These are phyloP conservation scores for Aspergillus ibericus DNA, from an alignment of 2,329 filamentous ascomycete genomes.

Conservation along the genomic window DNA sequence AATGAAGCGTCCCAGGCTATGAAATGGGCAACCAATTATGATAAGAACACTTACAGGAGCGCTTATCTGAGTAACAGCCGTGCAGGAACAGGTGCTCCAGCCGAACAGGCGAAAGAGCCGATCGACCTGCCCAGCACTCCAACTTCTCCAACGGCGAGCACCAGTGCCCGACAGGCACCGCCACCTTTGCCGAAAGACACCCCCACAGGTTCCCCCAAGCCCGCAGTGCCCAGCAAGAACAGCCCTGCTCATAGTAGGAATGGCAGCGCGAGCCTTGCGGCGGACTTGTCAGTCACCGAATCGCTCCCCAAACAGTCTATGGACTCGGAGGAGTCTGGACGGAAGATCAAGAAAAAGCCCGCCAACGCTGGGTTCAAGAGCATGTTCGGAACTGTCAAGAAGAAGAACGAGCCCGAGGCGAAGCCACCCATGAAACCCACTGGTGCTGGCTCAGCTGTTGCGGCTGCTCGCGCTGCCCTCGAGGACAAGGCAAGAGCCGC, in stretches of 20 bases:
- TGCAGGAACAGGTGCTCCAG: constrained; percentile 66
- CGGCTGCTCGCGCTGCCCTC: constrained; percentile 45
- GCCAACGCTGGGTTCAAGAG: constrained; percentile 45
- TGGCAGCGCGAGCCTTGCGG: constrained; percentile 19
- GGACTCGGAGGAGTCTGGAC: constrained; percentile 35
- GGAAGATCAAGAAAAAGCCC: constrained; percentile 48
- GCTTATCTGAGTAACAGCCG: constrained; percentile 77
- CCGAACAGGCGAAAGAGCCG: constrained; percentile 43
- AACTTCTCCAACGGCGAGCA: constrained; percentile 24
- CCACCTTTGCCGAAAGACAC: constrained; percentile 35
- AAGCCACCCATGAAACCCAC: constrained; percentile 35
- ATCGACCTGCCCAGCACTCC: constrained; percentile 33
- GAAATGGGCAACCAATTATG: constrained; percentile 96
- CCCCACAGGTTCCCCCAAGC: constrained; percentile 26
- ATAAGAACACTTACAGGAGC: constrained; percentile 80
- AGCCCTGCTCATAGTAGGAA: constrained; percentile 16
- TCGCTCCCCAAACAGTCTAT: constrained; percentile 35
- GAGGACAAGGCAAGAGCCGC: constrained; percentile 39
- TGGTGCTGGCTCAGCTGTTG: constrained; percentile 38
- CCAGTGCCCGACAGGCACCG: constrained; percentile 30
- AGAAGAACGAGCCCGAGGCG: constrained; percentile 31
- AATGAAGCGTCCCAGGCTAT: constrained; percentile 88
- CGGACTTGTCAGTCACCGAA: constrained; percentile 26
- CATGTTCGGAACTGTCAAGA: constrained; percentile 46
- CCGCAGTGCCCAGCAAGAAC: constrained; percentile 26